Base-by-base conservation (phyloP, 176 grass and related monocot genomes). In the Eremochloa ophiuroides region DNA sequence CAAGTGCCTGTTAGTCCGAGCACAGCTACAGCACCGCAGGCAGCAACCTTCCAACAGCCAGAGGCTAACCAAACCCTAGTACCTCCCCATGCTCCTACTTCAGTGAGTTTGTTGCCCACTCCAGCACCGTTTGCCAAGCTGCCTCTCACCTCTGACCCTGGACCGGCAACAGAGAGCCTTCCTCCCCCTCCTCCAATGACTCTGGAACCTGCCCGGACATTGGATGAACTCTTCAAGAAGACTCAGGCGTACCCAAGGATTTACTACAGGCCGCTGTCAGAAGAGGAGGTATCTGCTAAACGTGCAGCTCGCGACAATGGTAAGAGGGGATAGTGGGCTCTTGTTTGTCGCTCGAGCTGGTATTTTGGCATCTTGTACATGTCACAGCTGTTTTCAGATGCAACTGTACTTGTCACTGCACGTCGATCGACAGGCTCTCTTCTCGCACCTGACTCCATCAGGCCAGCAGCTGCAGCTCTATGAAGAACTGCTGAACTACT, bases 151-250 rank as follows among this genome's bases (percentile, higher is more conserved):
- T 50, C 66, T 73, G 83, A 83, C 37, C 67, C 58, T 1, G 87
- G 15, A 37, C 75, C 74, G 72, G 82, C 67, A 22, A 88, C 26
- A 46, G 89, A 91, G 47, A 85, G 64, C 73, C 73, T 85, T 17
- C 87, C 89, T 33, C 93, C 86, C 1, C 91, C 94, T n/a, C n/a
- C n/a, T 56, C 22, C 51, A 53, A 91, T 82, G 85, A 90, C 91
- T 43, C 80, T 84, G 1, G 93, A 96, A 42, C 91, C 91, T 64
- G 42, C 82, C 97, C 65, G 97, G 58, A 99, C 93, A 44, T 89
- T 99, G 10, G 93, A 99, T 81, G 91, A 99, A 74, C 88, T 99
- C 59, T 99, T 99, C 66, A 95, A 76, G 80, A 99, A 99, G 82
- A 99, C 97, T 44, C 87, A 99, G 42, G 55, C 93, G 7, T 80